Percentiles rank a stretch among this genome's conserved stretches.
These are phyloP conservation scores for Beauveria scarabaeidicola DNA, from an alignment of 2,329 filamentous ascomycete species.

Conservation along the genomic window DNA sequence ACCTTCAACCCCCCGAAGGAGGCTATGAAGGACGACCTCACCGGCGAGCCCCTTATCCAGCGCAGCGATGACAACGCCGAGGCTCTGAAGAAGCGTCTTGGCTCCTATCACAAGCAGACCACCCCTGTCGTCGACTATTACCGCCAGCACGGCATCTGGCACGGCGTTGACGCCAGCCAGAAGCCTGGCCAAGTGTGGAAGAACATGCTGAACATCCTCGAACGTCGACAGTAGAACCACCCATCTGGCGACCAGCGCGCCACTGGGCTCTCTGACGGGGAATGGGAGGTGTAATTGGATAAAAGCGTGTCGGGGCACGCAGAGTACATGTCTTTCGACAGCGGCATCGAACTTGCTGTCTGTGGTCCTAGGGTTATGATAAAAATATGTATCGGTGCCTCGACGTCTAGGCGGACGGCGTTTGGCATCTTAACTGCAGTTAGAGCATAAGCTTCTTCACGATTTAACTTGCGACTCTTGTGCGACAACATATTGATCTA, in stretches of 20 bases:
- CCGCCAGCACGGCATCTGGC: slow-evolving; percentile 96
- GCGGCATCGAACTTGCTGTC: not conserved
- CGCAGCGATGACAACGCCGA: slow-evolving; percentile 95
- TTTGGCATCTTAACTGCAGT: not conserved
- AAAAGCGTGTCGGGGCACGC: not conserved
- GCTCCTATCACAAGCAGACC: slow-evolving; percentile 92
- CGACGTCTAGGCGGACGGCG: not conserved
- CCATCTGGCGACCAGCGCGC: not conserved
- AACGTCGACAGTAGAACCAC: slow-evolving; percentile 40
- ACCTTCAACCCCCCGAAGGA: slow-evolving; percentile 97
- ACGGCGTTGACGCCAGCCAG: slow-evolving; percentile 89
- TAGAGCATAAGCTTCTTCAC: slow-evolving; percentile 1
- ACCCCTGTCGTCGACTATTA: slow-evolving; percentile 91
- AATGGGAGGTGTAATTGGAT: slow-evolving; percentile 9
- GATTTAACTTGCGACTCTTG: not conserved
- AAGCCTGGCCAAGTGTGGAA: slow-evolving; percentile 95
- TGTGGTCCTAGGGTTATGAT: slow-evolving; percentile 12
- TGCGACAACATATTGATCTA: not conserved
- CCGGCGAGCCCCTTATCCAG: slow-evolving; percentile 93
- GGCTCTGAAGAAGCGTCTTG: slow-evolving; percentile 87
- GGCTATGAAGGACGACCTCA: slow-evolving; percentile 90
- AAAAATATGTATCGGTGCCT: slow-evolving; percentile 8
- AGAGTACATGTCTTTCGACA: not conserved
- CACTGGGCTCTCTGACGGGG: not conserved
- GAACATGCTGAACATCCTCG: slow-evolving; percentile 78